These are phyloP conservation scores for Calonectria pseudoreteaudii DNA, from an alignment of 2,329 filamentous ascomycete species.

Conservation along the genomic window DNA sequence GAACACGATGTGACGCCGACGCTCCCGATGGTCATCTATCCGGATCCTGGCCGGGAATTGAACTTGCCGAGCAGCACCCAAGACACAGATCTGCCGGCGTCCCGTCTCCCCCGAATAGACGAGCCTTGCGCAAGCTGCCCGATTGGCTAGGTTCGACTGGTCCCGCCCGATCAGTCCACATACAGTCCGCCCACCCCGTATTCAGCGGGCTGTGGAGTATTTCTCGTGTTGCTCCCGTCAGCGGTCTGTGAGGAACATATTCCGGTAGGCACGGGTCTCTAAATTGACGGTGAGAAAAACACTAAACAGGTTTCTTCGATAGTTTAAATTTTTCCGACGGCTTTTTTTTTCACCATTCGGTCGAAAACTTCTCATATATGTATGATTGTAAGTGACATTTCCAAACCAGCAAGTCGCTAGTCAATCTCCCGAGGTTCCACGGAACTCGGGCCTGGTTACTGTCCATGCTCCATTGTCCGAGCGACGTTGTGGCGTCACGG, in stretches of 20 bases:
- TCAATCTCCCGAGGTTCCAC: background rate
- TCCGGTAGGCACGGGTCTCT: background rate
- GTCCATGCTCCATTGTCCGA: background rate
- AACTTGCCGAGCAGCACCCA: background rate
- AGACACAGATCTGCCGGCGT: background rate
- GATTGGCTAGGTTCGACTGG: background rate
- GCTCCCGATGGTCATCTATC: background rate
- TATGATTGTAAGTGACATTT: background rate
- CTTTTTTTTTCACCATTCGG: background rate
- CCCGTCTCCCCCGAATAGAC: background rate
- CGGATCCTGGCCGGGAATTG: background rate
- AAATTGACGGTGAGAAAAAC: background rate
- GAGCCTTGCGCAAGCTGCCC: background rate
- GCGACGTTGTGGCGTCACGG: background rate
- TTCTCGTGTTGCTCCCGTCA: background rate
- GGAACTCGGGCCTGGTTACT: background rate
- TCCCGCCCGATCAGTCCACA: background rate
- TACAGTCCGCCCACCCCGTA: background rate
- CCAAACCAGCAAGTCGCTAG: background rate
- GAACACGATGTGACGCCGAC: background rate
- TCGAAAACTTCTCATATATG: background rate
- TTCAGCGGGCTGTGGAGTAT: background rate
- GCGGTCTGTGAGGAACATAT: background rate
- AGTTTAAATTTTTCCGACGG: background rate
- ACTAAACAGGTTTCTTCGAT: background rate